Base-by-base conservation (phyloP, 352 stramenopile species). In the Pythium folliculosum region DNA sequence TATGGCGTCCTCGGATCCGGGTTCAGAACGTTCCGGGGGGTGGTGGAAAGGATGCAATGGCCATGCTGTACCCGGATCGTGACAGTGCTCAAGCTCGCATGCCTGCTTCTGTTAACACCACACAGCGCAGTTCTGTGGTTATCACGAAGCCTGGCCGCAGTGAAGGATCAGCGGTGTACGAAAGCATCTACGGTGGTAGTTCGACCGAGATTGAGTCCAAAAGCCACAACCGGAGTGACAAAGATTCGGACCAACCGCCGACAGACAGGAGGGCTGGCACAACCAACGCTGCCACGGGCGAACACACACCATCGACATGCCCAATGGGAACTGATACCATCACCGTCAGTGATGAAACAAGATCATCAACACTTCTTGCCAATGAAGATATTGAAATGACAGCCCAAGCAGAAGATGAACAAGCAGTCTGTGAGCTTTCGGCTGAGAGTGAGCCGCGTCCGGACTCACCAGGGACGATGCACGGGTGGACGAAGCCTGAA, bases 1-100 rank as follows among this genome's bases (percentile, higher is more conserved):
- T 72, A 10, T 72, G 66, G 66, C 60, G 58, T 25, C 61, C 67
- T 16, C 48, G 54, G 5, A 63, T 69, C 38, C 62, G 67, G n/a
- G 32, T 49, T 21, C 54, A 55, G 14, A 57, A 67, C 3, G 47
- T 64, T 47, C 58, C 60, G 19, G 66, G 66, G 21, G 67, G 67
- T 38, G 67, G 67, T 21, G 67, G 67, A 58, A 23, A 40, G 7
- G 53, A 72, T 25, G 48, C 66, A 16, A 23, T 38, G 54, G n/a
- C 19, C 2, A 23, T 30, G n/a, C 49, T 70, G 8, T 70, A 70
- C n/a, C 55, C 63, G 19, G 59, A 58, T 47, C 48, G 35, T 12
- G 10, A 19, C 5, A 47, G 17, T 22, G 14, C 43, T n/a, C 47
- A 19, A 32, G 13, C 1, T 10, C 21, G 21, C 8, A 2, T 22